A percentile compares a stretch with the other conserved stretches of the same genome.
Conservation (phyloP, 345 rosid genomes). For the Punica granatum region DNA sequence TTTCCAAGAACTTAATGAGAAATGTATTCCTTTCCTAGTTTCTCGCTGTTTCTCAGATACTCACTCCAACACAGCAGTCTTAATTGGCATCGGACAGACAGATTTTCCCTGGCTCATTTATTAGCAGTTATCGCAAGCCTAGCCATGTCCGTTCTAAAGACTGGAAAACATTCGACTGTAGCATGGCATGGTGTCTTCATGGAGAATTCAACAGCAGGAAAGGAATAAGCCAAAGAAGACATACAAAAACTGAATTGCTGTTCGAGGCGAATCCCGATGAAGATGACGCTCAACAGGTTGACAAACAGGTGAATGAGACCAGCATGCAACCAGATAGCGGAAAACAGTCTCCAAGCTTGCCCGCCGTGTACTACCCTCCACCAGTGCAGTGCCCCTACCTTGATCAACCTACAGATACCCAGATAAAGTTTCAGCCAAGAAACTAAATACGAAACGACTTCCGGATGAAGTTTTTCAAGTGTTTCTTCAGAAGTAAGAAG, state of each 20-base stretch:
- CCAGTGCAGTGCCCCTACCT: conserved; percentile 80
- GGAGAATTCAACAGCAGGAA: neutral
- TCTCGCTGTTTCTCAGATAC: too few species aligned
- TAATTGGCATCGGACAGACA: neutral
- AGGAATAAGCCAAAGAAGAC: neutral
- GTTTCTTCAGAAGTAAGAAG: neutral
- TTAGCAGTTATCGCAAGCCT: too few species aligned
- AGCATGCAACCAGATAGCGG: conserved; percentile 89
- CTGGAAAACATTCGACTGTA: too few species aligned
- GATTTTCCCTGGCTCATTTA: too few species aligned
- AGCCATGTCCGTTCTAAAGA: too few species aligned
- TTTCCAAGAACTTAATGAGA: too few species aligned
- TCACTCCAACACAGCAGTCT: too few species aligned
- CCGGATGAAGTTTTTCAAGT: neutral
- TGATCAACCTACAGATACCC: conserved; percentile 51
- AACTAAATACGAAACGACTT: neutral
- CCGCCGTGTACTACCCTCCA: conserved; percentile 50
- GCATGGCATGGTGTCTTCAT: too few species aligned
- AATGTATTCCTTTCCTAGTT: too few species aligned
- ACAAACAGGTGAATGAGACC: conserved; percentile 83
- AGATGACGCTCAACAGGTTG: conserved; percentile 77
- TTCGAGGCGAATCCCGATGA: conserved; percentile 87
- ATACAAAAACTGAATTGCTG: conserved; percentile 93
- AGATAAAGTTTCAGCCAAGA: neutral
- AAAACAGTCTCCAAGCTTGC: conserved; percentile 76